Conservation (phyloP, 2,329 filamentous ascomycete genomes). For the Fusarium subtropicale region DNA sequence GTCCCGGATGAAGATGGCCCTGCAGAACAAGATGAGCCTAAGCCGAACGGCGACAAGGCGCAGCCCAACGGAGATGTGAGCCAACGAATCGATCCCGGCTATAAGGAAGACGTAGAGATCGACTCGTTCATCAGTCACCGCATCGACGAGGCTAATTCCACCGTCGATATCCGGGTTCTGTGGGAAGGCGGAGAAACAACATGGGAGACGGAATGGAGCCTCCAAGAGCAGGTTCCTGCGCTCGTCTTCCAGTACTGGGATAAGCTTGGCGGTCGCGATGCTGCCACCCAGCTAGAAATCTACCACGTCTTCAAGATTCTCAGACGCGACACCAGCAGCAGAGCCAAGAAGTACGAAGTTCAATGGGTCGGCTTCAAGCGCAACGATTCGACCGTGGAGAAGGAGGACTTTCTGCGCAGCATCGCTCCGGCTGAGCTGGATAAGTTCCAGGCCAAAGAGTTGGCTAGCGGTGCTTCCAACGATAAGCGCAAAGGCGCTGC, state of each 20-base stretch:
- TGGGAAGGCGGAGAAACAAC: conserved; percentile 43
- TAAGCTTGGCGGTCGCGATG: conserved; percentile 40
- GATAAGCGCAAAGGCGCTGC: conserved; percentile 40
- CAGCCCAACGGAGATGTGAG: conserved; percentile 24
- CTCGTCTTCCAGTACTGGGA: conserved; percentile 48
- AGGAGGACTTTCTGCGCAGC: conserved; percentile 38
- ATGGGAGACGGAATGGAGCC: conserved; percentile 47
- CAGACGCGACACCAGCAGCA: conserved; percentile 36
- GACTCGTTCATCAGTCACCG: conserved; percentile 40
- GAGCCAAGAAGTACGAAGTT: conserved; percentile 43
- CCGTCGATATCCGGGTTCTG: conserved; percentile 42
- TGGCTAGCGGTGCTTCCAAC: conserved; percentile 16
- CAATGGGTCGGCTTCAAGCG: conserved; percentile 47
- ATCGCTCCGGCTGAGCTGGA: conserved; percentile 44
- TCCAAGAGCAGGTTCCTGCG: conserved; percentile 43
- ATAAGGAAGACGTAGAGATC: conserved; percentile 40
- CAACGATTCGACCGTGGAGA: conserved; percentile 42
- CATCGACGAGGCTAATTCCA: conserved; percentile 40
- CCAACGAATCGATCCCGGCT: conserved; percentile 11
- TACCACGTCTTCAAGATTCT: conserved; percentile 47
- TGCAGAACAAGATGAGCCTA: neutral
- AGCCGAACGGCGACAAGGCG: conserved; percentile 15
- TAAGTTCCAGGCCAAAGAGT: conserved; percentile 43
- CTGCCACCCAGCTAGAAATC: conserved; percentile 39
- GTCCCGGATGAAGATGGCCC: neutral